Percentiles rank a stretch among this genome's conserved stretches.
These are phyloP conservation scores for Aspergillus persii DNA, from an alignment of 2,329 filamentous ascomycete genomes.

Conservation along the genomic window DNA sequence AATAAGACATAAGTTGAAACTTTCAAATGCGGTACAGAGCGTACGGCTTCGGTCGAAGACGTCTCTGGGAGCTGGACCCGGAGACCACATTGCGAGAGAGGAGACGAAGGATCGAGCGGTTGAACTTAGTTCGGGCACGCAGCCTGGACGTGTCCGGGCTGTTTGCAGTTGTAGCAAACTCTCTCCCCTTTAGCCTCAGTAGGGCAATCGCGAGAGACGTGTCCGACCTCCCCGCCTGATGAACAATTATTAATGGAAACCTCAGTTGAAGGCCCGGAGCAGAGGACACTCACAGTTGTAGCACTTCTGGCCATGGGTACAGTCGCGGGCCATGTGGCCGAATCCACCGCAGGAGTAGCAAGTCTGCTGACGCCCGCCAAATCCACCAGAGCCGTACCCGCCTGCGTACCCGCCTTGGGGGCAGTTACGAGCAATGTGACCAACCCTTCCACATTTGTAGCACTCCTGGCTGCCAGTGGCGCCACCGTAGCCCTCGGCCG, in stretches of 20 bases:
- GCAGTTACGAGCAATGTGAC: constrained; percentile 81
- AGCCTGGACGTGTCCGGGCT: constrained; percentile 86
- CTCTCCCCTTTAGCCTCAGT: constrained; percentile 88
- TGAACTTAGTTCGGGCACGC: constrained; percentile 76
- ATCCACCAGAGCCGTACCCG: constrained; percentile 46
- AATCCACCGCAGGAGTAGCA: constrained; percentile 98
- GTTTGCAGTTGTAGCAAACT: constrained; percentile 96
- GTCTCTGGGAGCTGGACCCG: constrained; percentile 15
- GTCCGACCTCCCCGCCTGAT: constrained; percentile 78
- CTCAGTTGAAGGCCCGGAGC: not conserved
- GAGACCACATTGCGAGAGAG: constrained; percentile 23
- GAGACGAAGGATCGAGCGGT: constrained; percentile 22
- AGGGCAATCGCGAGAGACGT: constrained; percentile 93
- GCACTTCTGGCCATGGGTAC: constrained; percentile 98
- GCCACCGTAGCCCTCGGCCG: constrained; percentile 47
- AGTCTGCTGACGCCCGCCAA: constrained; percentile 66
- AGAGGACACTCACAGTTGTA: constrained; percentile 75
- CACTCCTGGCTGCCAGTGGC: constrained; percentile 65
- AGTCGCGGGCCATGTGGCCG: constrained; percentile 97
- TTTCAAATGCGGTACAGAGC: constrained; percentile 27
- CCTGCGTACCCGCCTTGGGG: constrained; percentile 50
- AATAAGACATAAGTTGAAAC: constrained; percentile 22
- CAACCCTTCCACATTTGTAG: constrained; percentile 97
- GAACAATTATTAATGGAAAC: not conserved
- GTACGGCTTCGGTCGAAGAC: constrained; percentile 12